Percentiles rank a stretch among this genome's conserved stretches.
phyloP scores from a whole-genome alignment of 805 yeast genomes.

The Dipodascus albidus region DNA sequence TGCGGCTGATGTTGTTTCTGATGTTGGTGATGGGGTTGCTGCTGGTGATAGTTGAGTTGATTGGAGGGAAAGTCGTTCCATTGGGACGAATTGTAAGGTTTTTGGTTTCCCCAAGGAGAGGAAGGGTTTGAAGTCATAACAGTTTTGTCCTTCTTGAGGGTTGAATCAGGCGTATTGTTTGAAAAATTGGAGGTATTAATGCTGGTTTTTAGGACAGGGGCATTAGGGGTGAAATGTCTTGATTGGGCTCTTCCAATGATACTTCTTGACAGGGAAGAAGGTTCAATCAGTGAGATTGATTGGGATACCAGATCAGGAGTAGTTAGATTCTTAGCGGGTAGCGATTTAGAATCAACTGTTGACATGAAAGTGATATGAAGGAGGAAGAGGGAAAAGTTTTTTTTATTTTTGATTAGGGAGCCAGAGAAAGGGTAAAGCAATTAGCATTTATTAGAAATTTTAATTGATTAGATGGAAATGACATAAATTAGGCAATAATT shows the following conservation, averaged over 20 bases:
- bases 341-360: neutral
- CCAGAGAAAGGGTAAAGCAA: neutral
- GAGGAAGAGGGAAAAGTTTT: neutral
- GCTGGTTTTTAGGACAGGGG: neutral
- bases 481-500: neutral
- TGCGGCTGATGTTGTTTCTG: neutral
- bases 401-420: neutral
- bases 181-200: neutral
- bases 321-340: neutral
- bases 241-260: slow-evolving; percentile 13
- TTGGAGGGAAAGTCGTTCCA: neutral
- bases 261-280: neutral
- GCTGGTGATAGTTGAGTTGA: neutral
- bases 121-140: neutral
- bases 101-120: neutral
- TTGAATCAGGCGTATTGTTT: neutral
- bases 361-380: neutral
- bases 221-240: slow-evolving; percentile 11
- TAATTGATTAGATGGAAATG: too few relatives aligned
- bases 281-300: neutral
- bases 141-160: neutral
- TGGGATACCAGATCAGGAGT: too few relatives aligned
- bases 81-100: neutral
- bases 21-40: neutral
- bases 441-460: too few relatives aligned